Evolutionary conservation across 2,329 filamentous ascomycete species (phyloP).

Genomic region (Geosmithia flava): DNA sequence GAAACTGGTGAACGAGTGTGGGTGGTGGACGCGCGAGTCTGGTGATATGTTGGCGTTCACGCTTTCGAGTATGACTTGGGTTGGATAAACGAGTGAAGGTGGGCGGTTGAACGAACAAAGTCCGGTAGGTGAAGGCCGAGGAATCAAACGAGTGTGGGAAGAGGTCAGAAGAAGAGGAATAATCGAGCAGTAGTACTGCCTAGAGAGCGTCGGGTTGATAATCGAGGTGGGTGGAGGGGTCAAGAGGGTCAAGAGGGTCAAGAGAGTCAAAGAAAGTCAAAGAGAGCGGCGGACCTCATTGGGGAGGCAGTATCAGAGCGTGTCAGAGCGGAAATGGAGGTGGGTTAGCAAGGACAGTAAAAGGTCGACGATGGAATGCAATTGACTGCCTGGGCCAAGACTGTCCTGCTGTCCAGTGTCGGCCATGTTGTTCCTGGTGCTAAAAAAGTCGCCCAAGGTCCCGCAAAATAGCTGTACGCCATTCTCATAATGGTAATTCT

Average conservation of each 20-base stretch:
- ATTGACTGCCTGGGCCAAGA: background rate
- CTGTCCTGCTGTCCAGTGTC: too few relatives aligned
- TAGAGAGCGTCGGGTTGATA: background rate
- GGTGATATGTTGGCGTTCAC: background rate
- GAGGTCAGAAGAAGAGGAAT: background rate
- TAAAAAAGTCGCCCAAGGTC: background rate
- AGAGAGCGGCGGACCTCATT: background rate
- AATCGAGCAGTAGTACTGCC: background rate
- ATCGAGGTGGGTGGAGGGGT: background rate
- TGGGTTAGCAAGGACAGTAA: background rate
- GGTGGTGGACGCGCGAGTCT: background rate
- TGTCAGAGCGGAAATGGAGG: background rate
- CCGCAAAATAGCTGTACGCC: background rate
- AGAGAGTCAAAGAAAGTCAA: too few relatives aligned
- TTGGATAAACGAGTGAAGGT: background rate
- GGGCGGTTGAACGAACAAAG: background rate
- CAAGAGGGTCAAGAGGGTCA: too few relatives aligned
- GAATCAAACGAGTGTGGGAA: background rate
- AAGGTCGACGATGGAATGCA: background rate
- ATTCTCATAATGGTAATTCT: background rate
- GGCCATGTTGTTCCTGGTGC: too few relatives aligned
- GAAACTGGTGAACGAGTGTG: background rate
- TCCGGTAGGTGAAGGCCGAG: background rate
- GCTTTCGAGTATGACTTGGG: background rate
- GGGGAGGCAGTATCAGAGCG: background rate